A percentile compares a stretch with the other conserved stretches of the same genome.
Evolutionary conservation across 257 asterid genomes (phyloP).

Genomic region (Ophiorrhiza pumila): DNA sequence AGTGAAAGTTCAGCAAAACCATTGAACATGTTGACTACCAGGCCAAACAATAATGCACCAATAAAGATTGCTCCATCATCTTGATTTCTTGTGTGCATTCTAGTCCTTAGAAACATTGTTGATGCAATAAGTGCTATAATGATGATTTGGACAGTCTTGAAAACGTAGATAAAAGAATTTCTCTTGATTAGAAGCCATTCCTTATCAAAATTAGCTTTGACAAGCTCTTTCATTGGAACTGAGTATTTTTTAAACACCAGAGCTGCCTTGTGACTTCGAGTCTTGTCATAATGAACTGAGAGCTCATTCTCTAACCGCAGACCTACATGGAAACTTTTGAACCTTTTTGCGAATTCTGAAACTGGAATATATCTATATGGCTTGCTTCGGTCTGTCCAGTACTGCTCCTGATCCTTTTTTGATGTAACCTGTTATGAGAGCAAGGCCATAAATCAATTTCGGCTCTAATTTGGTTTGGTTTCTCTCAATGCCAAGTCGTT

Average conservation of each 20-base stretch:
- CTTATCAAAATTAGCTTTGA: conserved; percentile 52
- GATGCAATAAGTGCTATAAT: conserved; percentile 57
- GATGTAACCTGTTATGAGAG: conserved; percentile 51
- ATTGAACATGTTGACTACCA: conserved; percentile 58
- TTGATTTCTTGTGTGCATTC: conserved; percentile 34
- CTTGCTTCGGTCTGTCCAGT: conserved; percentile 44
- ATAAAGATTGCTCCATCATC: conserved; percentile 44
- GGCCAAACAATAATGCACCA: conserved; percentile 59
- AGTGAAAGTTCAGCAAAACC: conserved; percentile 62
- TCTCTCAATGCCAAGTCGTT: background rate
- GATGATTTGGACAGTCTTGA: conserved; percentile 60
- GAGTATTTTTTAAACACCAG: conserved; percentile 44
- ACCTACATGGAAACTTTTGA: conserved; percentile 54
- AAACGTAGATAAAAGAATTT: conserved; percentile 59
- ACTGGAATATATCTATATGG: conserved; percentile 44
- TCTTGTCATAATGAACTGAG: conserved; percentile 45
- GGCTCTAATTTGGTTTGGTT: background rate
- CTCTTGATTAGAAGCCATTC: conserved; percentile 74
- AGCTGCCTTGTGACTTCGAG: conserved; percentile 49
- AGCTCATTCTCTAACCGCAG: conserved; percentile 40
- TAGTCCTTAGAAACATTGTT: conserved; percentile 61
- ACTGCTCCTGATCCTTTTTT: conserved; percentile 67
- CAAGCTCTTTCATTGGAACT: conserved; percentile 50
- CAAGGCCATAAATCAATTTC: background rate
- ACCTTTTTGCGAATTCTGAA: conserved; percentile 43